phyloP scores from a whole-genome alignment of 345 rosid genomes.

The Corchorus capsularis region DNA sequence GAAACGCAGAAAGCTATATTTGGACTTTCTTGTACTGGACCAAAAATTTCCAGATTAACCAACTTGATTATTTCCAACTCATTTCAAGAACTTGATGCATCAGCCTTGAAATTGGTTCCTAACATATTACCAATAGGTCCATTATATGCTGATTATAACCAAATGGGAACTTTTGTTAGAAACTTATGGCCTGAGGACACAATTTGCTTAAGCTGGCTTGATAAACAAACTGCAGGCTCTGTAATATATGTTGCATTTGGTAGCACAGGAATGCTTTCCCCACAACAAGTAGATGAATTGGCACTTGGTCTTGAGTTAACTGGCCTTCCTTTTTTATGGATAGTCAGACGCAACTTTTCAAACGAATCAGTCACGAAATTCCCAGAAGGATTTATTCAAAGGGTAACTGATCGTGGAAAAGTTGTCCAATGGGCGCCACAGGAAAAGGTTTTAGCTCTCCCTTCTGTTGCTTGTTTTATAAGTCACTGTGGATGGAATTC shows the following conservation, averaged over 20 bases:
- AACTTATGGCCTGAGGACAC: slow-evolving; percentile 38
- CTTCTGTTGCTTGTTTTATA: slow-evolving; percentile 31
- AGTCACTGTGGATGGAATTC: slow-evolving; percentile 47
- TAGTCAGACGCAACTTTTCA: slow-evolving; percentile 4
- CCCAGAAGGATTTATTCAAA: slow-evolving; percentile 30
- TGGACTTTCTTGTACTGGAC: background rate
- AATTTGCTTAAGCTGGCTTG: slow-evolving; percentile 41
- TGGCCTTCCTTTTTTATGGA: slow-evolving; percentile 24
- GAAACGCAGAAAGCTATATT: background rate
- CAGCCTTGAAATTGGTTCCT: slow-evolving; percentile 5
- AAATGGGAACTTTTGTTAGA: background rate
- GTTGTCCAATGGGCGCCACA: slow-evolving; percentile 36
- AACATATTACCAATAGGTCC: slow-evolving; percentile 35
- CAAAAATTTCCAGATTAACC: background rate
- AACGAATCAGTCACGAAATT: slow-evolving; percentile 8
- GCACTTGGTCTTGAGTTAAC: slow-evolving; percentile 25
- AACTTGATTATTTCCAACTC: background rate
- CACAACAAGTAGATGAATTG: slow-evolving; percentile 36
- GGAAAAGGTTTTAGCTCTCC: slow-evolving; percentile 32
- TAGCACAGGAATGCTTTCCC: slow-evolving; percentile 21
- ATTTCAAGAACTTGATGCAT: background rate
- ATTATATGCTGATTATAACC: slow-evolving; percentile 5
- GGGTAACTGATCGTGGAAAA: slow-evolving; percentile 18
- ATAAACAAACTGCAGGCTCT: slow-evolving; percentile 31
- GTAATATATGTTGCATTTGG: slow-evolving; percentile 56